These are phyloP conservation scores for Hypoxylon perforatum DNA, from an alignment of 495 filamentous ascomycete species.

Conservation along the genomic window DNA sequence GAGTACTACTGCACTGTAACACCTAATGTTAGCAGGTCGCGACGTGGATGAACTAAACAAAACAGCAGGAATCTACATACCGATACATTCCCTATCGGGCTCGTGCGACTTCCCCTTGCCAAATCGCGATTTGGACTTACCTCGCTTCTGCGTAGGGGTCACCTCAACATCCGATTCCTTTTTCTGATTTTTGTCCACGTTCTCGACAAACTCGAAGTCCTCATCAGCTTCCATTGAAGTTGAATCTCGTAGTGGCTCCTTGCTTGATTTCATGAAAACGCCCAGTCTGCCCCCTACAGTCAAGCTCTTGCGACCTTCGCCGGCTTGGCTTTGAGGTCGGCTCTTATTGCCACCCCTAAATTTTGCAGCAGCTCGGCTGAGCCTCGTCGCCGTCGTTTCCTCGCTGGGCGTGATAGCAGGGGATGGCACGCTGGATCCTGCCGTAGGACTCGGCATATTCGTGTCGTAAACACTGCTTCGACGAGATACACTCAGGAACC, in stretches of 20 bases:
- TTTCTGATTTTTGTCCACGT: conserved; percentile 52
- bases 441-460: conserved; percentile 49
- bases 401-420: conserved; percentile 61
- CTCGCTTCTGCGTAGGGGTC: conserved; percentile 54
- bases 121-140: conserved; percentile 56
- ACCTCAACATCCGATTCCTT: conserved; percentile 54
- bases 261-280: conserved; percentile 63
- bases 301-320: conserved; percentile 73
- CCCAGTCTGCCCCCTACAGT: conserved; percentile 71
- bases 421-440: conserved; percentile 51
- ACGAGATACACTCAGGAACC: conserved; percentile 50
- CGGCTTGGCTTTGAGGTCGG: conserved; percentile 72
- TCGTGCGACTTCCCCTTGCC: conserved; percentile 53
- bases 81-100: conserved; percentile 77
- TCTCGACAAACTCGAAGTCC: conserved; percentile 52
- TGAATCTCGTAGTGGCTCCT: conserved; percentile 54
- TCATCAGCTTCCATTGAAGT: conserved; percentile 49
- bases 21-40: conserved; percentile 13
- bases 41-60: conserved; percentile 54
- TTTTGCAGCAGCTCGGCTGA: conserved; percentile 70
- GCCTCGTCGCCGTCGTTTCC: conserved; percentile 58
- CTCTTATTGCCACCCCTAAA: conserved; percentile 68
- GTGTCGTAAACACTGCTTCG: conserved; percentile 61
- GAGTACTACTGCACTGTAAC: conserved; percentile 32
- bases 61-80: conserved; percentile 17